Evolutionary conservation across 192 early-diverging fungal genomes (phyloP), one percentile per base, ranked within the genome.

Genomic region (Umbelopsis ramanniana): DNA sequence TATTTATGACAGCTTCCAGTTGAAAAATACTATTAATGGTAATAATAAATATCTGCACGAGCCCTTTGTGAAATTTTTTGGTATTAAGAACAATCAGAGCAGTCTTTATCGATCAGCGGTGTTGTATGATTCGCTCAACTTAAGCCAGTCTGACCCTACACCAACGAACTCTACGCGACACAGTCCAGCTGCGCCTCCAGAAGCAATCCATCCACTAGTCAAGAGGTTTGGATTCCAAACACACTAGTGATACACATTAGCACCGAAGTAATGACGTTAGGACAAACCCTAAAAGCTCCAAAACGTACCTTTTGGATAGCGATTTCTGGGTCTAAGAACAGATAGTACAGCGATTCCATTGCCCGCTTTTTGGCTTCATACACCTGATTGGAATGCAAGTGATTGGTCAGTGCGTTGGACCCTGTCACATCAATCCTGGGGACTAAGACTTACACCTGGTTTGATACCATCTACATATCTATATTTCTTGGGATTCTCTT

Each of bases 131-230:
- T 50, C n/a, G n/a, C 15, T 50, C 48, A 50, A 17, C 3, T 29
- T 63, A 2, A 63, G 33, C 77, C 77, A 79, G 43, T 72, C 21
- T 7, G 0, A n/a, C 17, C 73, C 77, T 33, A 15, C 21, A 26
- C 77, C 77, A 33, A 55, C 43, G 52, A 79, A 79, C 1, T 79
- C 77, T 15, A 79, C 38, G 21, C 77, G 35, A 33, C 77, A 79
- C 22, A 79, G 52, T 24, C 77, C 77, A 72, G 66, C 43, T 47
- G 57, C 66, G 48, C 72, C 50, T 17, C 55, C 77, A 40, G 72
- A 55, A 3, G 72, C 77, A 23, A 79, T 22, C 66, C 66, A 79
- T 17, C 69, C 68, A 12, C 53, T 37, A 7, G 69, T 45, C 15
- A 24, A 24, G 46, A 19, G 48, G 48, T 71, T 79, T 22, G 69